Base-by-base conservation (phyloP, 768 basidiomycete genomes). In the Podaxis sp. region DNA sequence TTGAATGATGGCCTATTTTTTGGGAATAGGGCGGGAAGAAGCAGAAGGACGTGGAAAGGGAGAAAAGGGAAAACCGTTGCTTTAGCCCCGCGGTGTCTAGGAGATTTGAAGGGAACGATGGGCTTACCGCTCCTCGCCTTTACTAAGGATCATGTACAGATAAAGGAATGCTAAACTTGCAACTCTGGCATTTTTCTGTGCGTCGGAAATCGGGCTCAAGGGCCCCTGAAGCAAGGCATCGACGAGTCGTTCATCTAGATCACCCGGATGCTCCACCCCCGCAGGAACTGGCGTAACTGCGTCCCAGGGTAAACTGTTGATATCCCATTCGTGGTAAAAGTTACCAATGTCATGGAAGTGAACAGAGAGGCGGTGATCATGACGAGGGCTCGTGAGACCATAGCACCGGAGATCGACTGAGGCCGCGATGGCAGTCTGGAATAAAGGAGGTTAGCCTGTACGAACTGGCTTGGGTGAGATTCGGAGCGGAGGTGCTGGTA, bases 381-480 rank as follows among this genome's bases (percentile, higher is more conserved):
- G 74, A 56, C 92, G 86, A 12, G 91, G 90, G 3, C 88, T 86
- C 40, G 89, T 81, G 57, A 94, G 82, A 4, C 90, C 92, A 76
- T 94, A 99, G 74, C 96, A 98, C 55, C 97, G 91, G 55, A 99
- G 88, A 74, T 96, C 94, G 40, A 98, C 90, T 11, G 95, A 89
- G 29, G 96, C 96, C 13, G 96, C 96, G 55, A 99, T 85, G 9
- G 96, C 96, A 65, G 96, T 96, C 89, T 94, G 70, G 17, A 67
- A 60, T 66, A 54, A 59, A 24, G 61, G 56, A 52, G 7, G 37
- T 62, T 25, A 62, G 61, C 8, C 57, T 65, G 37, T 63, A 63
- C 57, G 64, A 50, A 62, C 25, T 64, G 19, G 29, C 40, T 60
- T 43, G 57, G 33, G 57, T 29, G 38, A 19, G n/a, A 43, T 22